These are phyloP conservation scores for Globisporangium paddicum DNA, from an alignment of 352 stramenopile genomes.

Conservation along the genomic window DNA sequence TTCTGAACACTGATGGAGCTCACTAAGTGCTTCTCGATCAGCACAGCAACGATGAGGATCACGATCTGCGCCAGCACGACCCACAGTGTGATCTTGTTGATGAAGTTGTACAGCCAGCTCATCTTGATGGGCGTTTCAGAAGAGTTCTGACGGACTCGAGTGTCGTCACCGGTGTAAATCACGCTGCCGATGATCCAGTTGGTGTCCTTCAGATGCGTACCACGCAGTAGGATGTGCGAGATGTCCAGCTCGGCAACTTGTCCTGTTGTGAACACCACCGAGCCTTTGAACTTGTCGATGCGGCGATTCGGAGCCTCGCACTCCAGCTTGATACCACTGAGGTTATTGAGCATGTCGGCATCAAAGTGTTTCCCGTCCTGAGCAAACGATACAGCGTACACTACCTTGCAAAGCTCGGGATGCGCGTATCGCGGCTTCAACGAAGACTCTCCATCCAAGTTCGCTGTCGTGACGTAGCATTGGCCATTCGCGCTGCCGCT, in stretches of 20 bases:
- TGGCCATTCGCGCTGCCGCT: constrained; percentile 41
- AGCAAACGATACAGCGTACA: constrained; percentile 20
- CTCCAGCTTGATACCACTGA: constrained; percentile 22
- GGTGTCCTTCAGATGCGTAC: constrained; percentile 68
- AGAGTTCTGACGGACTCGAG: constrained; percentile 81
- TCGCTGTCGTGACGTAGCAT: constrained; percentile 84
- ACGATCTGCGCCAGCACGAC: constrained; percentile 68
- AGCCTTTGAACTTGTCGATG: constrained; percentile 84
- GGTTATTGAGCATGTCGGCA: constrained; percentile 4
- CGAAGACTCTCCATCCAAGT: constrained; percentile 87
- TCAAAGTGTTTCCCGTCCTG: constrained; percentile 22
- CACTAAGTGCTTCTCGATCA: constrained; percentile 37
- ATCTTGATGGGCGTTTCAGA: constrained; percentile 69
- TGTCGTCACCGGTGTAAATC: constrained; percentile 86
- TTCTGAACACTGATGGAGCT: constrained; percentile 19
- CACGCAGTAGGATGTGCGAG: constrained; percentile 68
- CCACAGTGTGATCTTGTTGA: constrained; percentile 79
- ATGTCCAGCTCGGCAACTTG: constrained; percentile 42
- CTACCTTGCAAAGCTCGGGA: constrained; percentile 21
- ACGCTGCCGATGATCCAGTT: constrained; percentile 65
- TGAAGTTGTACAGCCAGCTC: constrained; percentile 67
- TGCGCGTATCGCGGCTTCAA: constrained; percentile 77
- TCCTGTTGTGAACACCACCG: constrained; percentile 26
- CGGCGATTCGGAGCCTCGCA: constrained; percentile 45
- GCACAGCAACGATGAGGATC: constrained; percentile 43